phyloP scores from a whole-genome alignment of 305 asterid species.

The Fraxinus velutina region DNA sequence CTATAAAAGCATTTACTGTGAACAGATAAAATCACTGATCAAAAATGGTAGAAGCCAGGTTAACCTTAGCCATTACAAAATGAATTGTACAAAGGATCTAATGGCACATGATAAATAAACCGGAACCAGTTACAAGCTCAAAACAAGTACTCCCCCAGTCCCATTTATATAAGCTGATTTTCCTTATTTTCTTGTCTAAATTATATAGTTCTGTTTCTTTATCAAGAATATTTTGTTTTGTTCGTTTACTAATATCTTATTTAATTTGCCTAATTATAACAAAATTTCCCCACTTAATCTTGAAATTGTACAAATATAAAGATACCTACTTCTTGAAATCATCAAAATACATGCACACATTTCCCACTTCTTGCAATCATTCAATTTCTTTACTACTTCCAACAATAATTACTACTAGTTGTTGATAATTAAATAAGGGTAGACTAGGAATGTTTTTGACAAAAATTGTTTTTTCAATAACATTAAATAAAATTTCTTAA shows the following conservation, averaged over 20 bases:
- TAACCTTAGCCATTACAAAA: conserved; percentile 5
- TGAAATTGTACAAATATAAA: neutral
- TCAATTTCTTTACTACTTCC: neutral
- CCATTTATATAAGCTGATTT: neutral
- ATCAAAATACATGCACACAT: neutral
- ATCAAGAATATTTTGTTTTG: neutral
- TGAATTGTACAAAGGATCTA: neutral
- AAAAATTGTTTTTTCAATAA: too few species aligned
- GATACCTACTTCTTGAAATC: neutral
- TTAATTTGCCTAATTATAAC: neutral
- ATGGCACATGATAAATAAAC: neutral
- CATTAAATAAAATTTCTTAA: too few species aligned
- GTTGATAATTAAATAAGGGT: neutral
- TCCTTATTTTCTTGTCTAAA: neutral
- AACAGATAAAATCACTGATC: neutral
- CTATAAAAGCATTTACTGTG: neutral
- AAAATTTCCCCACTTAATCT: neutral
- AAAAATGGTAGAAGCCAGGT: neutral
- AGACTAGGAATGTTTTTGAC: neutral
- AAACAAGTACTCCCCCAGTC: neutral
- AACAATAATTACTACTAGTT: neutral
- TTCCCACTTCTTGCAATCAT: neutral
- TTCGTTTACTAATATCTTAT: neutral
- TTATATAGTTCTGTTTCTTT: neutral
- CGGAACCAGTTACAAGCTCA: neutral